A percentile compares a stretch with the other conserved stretches of the same genome.
phyloP scores from a whole-genome alignment of 257 asterid species.

The Lycium ferocissimum region DNA sequence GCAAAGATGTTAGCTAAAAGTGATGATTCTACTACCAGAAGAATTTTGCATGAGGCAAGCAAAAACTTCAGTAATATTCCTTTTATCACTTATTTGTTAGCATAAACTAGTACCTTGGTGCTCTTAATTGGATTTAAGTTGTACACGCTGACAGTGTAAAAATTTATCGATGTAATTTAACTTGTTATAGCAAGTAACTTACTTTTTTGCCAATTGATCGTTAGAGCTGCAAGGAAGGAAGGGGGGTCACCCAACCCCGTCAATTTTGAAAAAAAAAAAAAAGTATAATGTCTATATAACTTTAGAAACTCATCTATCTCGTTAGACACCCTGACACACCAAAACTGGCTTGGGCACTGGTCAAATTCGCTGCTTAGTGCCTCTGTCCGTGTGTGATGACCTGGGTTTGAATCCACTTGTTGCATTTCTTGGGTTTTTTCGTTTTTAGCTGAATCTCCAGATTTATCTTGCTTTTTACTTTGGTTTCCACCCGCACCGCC shows the following conservation, averaged over 20 bases:
- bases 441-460: too few species aligned
- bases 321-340: background rate
- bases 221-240: background rate
- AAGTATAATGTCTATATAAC: background rate
- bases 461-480: too few species aligned
- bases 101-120: background rate
- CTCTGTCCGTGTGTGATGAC: too few species aligned
- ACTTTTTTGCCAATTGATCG: background rate
- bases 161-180: background rate
- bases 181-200: background rate
- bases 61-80: background rate
- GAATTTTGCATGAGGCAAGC: constrained; percentile 39
- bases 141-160: too few species aligned
- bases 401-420: too few species aligned
- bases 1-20: constrained; percentile 37
- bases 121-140: background rate
- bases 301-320: background rate
- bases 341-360: too few species aligned
- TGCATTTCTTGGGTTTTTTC: too few species aligned
- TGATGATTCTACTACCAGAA: constrained; percentile 33
- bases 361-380: too few species aligned
- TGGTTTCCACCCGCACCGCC: too few species aligned
- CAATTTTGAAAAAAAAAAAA: background rate
- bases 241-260: background rate
- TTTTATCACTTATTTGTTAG: background rate